Conservation (phyloP, 331 rosid genomes). For the Malus hybrid region DNA sequence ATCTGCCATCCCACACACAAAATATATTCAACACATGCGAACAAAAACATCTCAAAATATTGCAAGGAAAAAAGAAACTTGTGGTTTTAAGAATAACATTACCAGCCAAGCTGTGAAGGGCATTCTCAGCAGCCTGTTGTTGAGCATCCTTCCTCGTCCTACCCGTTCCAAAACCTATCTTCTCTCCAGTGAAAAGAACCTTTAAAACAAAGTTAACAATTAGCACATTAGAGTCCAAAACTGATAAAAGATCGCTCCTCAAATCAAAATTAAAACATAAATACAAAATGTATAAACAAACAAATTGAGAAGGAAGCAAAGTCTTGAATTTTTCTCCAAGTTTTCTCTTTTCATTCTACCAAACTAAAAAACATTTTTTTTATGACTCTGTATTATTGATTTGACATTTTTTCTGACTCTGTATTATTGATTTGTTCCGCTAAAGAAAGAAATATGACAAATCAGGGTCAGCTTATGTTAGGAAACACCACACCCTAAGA, state of each 20-base stretch:
- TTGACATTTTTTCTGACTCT: too few species aligned
- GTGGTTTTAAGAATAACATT: background rate
- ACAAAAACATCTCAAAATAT: background rate
- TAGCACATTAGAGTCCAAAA: constrained; percentile 4
- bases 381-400: too few species aligned
- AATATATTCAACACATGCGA: background rate
- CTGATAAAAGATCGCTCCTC: background rate
- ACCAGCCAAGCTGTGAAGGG: constrained; percentile 91
- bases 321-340: background rate
- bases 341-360: background rate
- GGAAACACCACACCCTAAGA: background rate
- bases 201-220: constrained; percentile 22
- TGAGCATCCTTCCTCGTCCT: constrained; percentile 96
- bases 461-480: background rate
- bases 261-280: background rate
- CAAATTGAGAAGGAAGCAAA: background rate
- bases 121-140: constrained; percentile 96
- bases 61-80: background rate
- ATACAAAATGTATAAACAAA: background rate
- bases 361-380: background rate
- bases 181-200: constrained; percentile 91
- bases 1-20: constrained; percentile 46
- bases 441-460: background rate
- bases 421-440: background rate
- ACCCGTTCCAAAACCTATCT: constrained; percentile 91